Evolutionary conservation across 768 basidiomycete genomes (phyloP).

Genomic region (Mycena crocata): DNA sequence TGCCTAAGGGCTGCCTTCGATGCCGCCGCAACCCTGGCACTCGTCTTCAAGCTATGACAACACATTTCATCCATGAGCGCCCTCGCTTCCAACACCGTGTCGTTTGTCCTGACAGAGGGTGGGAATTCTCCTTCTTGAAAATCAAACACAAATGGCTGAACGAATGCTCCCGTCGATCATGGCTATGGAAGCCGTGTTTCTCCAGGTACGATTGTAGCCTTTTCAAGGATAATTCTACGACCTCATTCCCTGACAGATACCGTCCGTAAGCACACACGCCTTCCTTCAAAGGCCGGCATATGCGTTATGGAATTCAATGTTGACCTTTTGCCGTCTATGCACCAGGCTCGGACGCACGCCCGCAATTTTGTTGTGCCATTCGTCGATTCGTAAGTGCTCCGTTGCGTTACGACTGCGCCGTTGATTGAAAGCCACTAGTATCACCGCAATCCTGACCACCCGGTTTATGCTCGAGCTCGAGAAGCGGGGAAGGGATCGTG

Average conservation of each 20-base stretch:
- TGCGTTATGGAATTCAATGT: too few relatives aligned
- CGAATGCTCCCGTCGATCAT: conserved; percentile 19
- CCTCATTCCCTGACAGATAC: too few relatives aligned
- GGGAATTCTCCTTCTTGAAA: not conserved
- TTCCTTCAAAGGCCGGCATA: too few relatives aligned
- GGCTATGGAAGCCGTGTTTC: conserved; percentile 19
- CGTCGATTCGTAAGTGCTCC: conserved; percentile 18
- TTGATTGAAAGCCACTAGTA: not conserved
- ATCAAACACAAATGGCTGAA: not conserved
- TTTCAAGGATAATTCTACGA: not conserved
- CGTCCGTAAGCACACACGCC: too few relatives aligned
- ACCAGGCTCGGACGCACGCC: conserved; percentile 4
- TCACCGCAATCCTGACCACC: conserved; percentile 3
- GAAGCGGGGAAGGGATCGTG: not conserved
- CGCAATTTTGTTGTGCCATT: conserved; percentile 16
- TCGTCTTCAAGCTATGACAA: not conserved
- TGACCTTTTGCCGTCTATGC: not conserved
- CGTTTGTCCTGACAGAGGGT: conserved; percentile 16
- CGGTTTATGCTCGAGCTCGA: conserved; percentile 7
- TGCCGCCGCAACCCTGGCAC: conserved; percentile 1
- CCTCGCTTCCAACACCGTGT: conserved; percentile 8
- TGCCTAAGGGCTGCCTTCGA: conserved; percentile 18
- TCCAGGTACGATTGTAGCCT: not conserved
- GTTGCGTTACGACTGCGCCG: too few relatives aligned
- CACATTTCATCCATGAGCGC: conserved; percentile 10